A percentile compares a stretch with the other conserved stretches of the same genome.
These are phyloP conservation scores for Xylariales sp. DNA, from an alignment of 2,329 filamentous ascomycete genomes.

Conservation along the genomic window DNA sequence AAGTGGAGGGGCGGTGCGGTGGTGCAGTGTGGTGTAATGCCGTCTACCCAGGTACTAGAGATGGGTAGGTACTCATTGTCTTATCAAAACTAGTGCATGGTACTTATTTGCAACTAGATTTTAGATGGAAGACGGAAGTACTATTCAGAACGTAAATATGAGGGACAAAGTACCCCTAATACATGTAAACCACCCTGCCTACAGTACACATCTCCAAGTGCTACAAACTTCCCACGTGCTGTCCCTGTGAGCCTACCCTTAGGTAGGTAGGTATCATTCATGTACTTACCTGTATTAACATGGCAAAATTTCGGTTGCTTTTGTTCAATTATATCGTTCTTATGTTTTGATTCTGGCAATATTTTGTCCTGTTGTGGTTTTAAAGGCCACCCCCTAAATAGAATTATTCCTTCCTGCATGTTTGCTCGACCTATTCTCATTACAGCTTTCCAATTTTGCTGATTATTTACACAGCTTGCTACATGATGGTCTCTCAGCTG, in stretches of 20 bases:
- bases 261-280: too few relatives aligned
- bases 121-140: not conserved
- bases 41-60: not conserved
- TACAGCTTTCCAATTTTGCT: too few relatives aligned
- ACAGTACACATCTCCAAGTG: not conserved
- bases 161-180: conserved; percentile 2
- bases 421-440: too few relatives aligned
- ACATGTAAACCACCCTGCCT: not conserved
- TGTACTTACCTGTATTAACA: not conserved
- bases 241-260: not conserved
- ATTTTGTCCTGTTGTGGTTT: not conserved
- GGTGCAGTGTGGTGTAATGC: not conserved
- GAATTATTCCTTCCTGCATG: not conserved
- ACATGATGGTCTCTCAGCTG: not conserved
- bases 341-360: conserved; percentile 5
- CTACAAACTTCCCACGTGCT: conserved; percentile 8
- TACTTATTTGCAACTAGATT: not conserved
- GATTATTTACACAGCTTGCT: too few relatives aligned
- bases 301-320: too few relatives aligned
- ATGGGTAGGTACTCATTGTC: conserved; percentile 11
- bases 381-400: not conserved
- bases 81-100: not conserved
- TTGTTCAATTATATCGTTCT: not conserved
- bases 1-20: conserved; percentile 24
- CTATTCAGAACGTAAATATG: not conserved